Percentiles rank a stretch among this genome's conserved stretches.
Conservation (phyloP, 169 alveolate species). For the Cyclospora cayetanensis region DNA sequence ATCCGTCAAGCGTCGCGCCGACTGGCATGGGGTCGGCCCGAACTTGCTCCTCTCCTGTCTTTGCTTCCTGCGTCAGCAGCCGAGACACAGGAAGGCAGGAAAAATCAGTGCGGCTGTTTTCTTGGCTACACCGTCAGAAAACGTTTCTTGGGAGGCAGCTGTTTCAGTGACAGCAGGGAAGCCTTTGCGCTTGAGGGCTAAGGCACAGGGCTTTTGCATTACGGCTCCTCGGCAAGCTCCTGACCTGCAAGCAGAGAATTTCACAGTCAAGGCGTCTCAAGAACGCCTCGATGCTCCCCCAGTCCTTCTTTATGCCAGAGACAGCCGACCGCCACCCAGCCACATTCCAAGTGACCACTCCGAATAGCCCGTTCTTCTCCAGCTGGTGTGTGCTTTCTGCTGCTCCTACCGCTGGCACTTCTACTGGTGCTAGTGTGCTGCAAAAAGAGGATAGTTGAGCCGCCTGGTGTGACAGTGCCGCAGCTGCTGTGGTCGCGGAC, state of each 20-base stretch:
- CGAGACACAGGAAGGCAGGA: too few relatives aligned
- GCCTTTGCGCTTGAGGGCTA: too few relatives aligned
- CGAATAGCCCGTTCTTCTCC: not conserved
- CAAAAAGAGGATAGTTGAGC: too few relatives aligned
- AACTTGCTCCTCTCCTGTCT: not conserved
- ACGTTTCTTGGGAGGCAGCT: too few relatives aligned
- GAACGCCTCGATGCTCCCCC: not conserved
- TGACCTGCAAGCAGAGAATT: conserved; percentile 23
- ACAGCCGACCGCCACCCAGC: conserved; percentile 38
- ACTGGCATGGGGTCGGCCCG: not conserved
- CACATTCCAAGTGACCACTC: conserved; percentile 15
- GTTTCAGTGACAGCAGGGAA: too few relatives aligned
- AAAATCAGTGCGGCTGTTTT: too few relatives aligned
- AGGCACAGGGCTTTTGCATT: too few relatives aligned
- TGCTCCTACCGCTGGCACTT: conserved; percentile 34
- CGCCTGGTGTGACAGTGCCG: too few relatives aligned
- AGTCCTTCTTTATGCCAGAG: not conserved
- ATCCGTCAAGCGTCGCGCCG: not conserved
- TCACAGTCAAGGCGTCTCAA: not conserved
- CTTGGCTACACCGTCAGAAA: too few relatives aligned
- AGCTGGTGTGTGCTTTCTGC: not conserved
- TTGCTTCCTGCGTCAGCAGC: conserved; percentile 44
- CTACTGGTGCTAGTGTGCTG: not conserved
- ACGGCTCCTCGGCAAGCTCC: too few relatives aligned
- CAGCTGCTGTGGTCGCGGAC: too few relatives aligned